Percentiles rank a stretch among this genome's conserved stretches.
Conservation (phyloP, 2,329 filamentous ascomycete species). For the Escovopsis sp. region DNA sequence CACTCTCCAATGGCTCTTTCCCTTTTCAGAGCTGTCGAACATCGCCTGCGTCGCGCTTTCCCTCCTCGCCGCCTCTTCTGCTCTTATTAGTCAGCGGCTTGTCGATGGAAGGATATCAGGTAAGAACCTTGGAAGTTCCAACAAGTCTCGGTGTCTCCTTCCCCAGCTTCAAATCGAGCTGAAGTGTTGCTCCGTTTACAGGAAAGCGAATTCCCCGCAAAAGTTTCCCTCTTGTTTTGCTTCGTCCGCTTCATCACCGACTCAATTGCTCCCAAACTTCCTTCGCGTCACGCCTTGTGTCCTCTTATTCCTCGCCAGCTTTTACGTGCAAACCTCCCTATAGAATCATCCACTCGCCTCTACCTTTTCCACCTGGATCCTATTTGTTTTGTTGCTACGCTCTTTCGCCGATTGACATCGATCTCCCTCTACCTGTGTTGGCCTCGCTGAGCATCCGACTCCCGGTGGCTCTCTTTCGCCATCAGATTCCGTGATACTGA, state of each 20-base stretch:
- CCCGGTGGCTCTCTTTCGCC: too few species aligned
- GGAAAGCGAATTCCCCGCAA: too few species aligned
- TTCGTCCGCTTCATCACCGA: not conserved
- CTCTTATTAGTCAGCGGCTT: too few species aligned
- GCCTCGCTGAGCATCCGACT: too few species aligned
- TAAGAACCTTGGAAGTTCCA: too few species aligned
- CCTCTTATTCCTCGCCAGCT: not conserved
- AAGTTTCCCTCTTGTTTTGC: too few species aligned
- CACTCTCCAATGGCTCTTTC: too few species aligned
- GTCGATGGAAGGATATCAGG: too few species aligned
- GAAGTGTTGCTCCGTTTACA: too few species aligned
- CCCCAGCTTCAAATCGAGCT: not conserved
- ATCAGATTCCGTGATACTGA: too few species aligned
- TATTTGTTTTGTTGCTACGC: not conserved
- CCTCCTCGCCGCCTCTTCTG: not conserved
- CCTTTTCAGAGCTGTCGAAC: too few species aligned
- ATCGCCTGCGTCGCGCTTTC: not conserved
- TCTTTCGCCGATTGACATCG: not conserved
- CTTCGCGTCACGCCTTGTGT: not conserved
- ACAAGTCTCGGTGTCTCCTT: not conserved
- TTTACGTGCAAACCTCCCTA: slow-evolving; percentile 1
- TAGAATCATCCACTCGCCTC: slow-evolving; percentile 1
- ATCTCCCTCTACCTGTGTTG: not conserved
- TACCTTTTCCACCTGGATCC: not conserved
- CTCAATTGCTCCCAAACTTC: not conserved